Conservation (phyloP, 495 filamentous ascomycete species). For the Chaetomium tenue region DNA sequence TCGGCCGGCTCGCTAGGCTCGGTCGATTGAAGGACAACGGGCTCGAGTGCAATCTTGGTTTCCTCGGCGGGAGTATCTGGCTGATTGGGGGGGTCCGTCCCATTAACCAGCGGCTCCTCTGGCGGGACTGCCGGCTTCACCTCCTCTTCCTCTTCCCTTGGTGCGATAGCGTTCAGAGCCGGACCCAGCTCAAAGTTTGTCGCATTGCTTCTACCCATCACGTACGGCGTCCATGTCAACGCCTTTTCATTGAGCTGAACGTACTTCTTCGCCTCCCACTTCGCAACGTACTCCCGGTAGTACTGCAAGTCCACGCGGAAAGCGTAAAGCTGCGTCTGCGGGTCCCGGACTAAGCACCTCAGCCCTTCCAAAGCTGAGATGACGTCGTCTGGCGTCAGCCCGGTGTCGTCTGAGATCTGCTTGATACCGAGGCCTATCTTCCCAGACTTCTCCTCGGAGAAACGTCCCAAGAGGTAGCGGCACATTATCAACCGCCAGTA, state of each 20-base stretch:
- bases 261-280: slow-evolving; percentile 83
- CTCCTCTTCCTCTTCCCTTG: slow-evolving; percentile 68
- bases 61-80: slow-evolving; percentile 23
- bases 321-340: slow-evolving; percentile 81
- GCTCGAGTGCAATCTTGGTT: slow-evolving; percentile 25
- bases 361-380: slow-evolving; percentile 88
- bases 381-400: slow-evolving; percentile 94
- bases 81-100: slow-evolving; percentile 31
- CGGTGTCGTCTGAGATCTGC: slow-evolving; percentile 84
- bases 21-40: slow-evolving; percentile 44
- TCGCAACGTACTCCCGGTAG: slow-evolving; percentile 77
- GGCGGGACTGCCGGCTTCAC: slow-evolving; percentile 40
- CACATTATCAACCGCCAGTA: slow-evolving; percentile 92
- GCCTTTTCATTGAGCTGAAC: slow-evolving; percentile 77
- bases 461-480: slow-evolving; percentile 60
- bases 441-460: slow-evolving; percentile 46
- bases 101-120: slow-evolving; percentile 36
- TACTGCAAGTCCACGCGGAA: slow-evolving; percentile 79
- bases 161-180: slow-evolving; percentile 83
- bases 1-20: slow-evolving; percentile 36
- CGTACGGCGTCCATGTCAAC: slow-evolving; percentile 94
- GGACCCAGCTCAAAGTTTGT: slow-evolving; percentile 79
- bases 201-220: slow-evolving; percentile 87
- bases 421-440: slow-evolving; percentile 68
- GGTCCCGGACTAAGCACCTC: slow-evolving; percentile 84